These are phyloP conservation scores for Ascochyta rabiei DNA, from an alignment of 2,329 filamentous ascomycete genomes.

Conservation along the genomic window DNA sequence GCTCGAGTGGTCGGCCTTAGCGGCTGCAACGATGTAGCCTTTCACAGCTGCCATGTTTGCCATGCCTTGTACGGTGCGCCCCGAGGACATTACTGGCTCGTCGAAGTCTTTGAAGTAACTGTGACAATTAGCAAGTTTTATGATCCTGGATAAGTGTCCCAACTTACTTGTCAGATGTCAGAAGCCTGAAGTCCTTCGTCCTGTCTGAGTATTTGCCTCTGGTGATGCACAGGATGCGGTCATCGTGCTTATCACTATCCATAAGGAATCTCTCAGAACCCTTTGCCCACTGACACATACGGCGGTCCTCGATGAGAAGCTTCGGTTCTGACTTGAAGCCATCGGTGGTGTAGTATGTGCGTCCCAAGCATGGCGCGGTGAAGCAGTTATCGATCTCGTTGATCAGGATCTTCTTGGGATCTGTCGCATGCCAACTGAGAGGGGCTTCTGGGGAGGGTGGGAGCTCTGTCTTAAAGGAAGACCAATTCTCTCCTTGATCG, in stretches of 20 bases:
- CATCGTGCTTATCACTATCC: constrained; percentile 66
- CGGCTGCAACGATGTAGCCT: constrained; percentile 83
- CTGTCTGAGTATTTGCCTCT: constrained; percentile 73
- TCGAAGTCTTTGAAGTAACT: constrained; percentile 70
- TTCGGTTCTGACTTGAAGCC: constrained; percentile 75
- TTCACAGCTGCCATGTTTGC: constrained; percentile 84
- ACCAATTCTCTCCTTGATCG: constrained; percentile 83
- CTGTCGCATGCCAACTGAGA: constrained; percentile 80
- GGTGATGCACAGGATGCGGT: constrained; percentile 81
- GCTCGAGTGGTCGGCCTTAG: constrained; percentile 76
- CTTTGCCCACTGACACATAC: constrained; percentile 88
- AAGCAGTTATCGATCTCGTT: constrained; percentile 57
- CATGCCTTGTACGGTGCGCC: constrained; percentile 77
- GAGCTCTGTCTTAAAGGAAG: constrained; percentile 68
- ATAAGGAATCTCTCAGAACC: constrained; percentile 74
- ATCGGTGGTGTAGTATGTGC: constrained; percentile 77
- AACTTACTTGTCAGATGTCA: constrained; percentile 73
- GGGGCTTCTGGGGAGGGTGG: constrained; percentile 61
- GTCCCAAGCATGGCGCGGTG: constrained; percentile 47
- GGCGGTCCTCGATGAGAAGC: constrained; percentile 69
- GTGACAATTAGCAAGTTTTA: constrained; percentile 22
- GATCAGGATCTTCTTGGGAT: constrained; percentile 86
- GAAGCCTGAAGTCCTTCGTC: constrained; percentile 75
- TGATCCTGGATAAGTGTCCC: not conserved
- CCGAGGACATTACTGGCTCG: constrained; percentile 78